A percentile compares a stretch with the other conserved stretches of the same genome.
These are phyloP conservation scores for Umbilicus rupestris DNA, from an alignment of 164 flowering plant species.

Conservation along the genomic window DNA sequence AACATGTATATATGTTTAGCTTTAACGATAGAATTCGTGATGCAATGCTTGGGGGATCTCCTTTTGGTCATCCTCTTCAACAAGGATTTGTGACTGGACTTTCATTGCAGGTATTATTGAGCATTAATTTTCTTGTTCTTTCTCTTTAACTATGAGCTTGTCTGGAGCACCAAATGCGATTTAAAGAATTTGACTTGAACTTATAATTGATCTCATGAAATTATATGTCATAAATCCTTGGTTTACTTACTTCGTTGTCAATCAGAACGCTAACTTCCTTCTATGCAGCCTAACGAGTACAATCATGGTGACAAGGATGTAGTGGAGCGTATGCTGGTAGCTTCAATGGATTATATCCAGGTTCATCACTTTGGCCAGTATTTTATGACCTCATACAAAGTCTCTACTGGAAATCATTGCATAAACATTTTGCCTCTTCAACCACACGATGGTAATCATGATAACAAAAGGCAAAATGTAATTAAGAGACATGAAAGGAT, in stretches of 20 bases:
- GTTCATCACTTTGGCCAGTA: slow-evolving; percentile 20
- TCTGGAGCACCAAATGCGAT: neutral
- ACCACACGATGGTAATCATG: too few relatives aligned
- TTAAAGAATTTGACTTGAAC: neutral
- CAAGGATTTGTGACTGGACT: slow-evolving; percentile 89
- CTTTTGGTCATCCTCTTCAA: slow-evolving; percentile 93
- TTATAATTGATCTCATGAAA: neutral
- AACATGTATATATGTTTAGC: slow-evolving; percentile 27
- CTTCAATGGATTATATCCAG: slow-evolving; percentile 80
- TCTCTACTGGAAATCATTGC: neutral
- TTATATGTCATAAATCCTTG: neutral
- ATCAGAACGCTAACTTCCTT: neutral
- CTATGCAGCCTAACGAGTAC: slow-evolving; percentile 71
- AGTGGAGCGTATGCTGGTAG: slow-evolving; percentile 47
- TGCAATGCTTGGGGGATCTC: slow-evolving; percentile 93
- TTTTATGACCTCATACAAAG: neutral
- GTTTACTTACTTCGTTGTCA: neutral
- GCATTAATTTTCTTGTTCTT: neutral
- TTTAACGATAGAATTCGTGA: slow-evolving; percentile 96
- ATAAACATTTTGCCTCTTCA: neutral
- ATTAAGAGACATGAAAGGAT: neutral
- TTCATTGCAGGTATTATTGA: slow-evolving; percentile 46
- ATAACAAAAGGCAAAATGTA: neutral
- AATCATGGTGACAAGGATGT: slow-evolving; percentile 51
- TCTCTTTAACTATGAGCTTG: neutral